These are phyloP conservation scores for Puccinia coronata DNA, from an alignment of 1,284 basidiomycete genomes.

Conservation along the genomic window DNA sequence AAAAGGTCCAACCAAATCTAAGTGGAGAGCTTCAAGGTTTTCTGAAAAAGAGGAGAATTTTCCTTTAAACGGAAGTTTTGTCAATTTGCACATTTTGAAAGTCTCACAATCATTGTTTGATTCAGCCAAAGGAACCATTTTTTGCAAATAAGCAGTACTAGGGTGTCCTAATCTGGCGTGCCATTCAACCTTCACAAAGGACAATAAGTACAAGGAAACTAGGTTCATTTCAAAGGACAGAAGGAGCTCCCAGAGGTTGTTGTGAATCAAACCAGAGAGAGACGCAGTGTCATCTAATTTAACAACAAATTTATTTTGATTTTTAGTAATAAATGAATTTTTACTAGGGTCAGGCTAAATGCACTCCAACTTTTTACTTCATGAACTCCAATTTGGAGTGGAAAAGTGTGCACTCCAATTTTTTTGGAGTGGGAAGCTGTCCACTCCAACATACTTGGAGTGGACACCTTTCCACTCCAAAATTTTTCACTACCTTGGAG, in stretches of 20 bases:
- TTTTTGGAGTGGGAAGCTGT: no score
- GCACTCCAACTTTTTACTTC: no score
- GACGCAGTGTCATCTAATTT: no score
- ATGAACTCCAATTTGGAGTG: no score
- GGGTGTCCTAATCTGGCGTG: background rate
- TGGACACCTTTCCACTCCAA: no score
- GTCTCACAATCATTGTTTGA: background rate
- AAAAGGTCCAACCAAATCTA: constrained; percentile 6
- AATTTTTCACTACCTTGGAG: no score
- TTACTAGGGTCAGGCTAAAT: no score
- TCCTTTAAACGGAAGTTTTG: background rate
- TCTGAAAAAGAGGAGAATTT: background rate
- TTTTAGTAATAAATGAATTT: background rate
- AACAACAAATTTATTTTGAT: background rate
- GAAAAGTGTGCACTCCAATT: no score
- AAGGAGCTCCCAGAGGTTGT: background rate
- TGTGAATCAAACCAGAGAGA: background rate
- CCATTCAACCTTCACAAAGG: background rate
- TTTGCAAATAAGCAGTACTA: background rate
- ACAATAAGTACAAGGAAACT: background rate
- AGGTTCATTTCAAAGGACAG: background rate
- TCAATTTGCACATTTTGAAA: background rate
- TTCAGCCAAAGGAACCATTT: background rate
- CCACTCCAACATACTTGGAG: no score
- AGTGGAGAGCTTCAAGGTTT: background rate